A percentile compares a stretch with the other conserved stretches of the same genome.
These are phyloP conservation scores for Peronospora destructor DNA, from an alignment of 352 stramenopile species.

Conservation along the genomic window DNA sequence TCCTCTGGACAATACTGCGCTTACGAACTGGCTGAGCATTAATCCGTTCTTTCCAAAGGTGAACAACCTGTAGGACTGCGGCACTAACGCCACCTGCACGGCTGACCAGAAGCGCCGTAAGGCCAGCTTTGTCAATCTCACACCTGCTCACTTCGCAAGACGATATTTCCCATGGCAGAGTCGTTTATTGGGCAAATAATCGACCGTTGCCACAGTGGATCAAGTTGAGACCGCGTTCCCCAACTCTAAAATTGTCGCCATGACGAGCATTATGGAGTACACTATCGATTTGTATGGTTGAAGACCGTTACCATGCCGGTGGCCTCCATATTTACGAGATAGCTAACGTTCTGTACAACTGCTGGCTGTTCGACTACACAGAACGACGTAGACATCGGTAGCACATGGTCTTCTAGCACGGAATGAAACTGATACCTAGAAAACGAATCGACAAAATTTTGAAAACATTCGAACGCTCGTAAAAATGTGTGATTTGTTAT, in stretches of 20 bases:
- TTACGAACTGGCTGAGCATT: constrained; percentile 36
- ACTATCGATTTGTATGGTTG: constrained; percentile 31
- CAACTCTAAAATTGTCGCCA: constrained; percentile 25
- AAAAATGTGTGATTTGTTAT: too few species aligned
- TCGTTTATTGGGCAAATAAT: constrained; percentile 39
- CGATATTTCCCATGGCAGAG: constrained; percentile 41
- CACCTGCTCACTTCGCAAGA: constrained; percentile 41
- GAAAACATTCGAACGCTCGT: too few species aligned
- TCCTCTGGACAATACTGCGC: constrained; percentile 18
- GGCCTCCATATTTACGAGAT: constrained; percentile 27
- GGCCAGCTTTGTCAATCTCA: constrained; percentile 37
- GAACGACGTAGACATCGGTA: too few species aligned
- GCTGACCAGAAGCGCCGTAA: constrained; percentile 31
- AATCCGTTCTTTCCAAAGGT: constrained; percentile 37
- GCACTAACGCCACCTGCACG: constrained; percentile 10
- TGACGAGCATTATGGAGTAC: constrained; percentile 35
- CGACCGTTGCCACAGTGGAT: constrained; percentile 25
- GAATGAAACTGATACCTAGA: too few species aligned
- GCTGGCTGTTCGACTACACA: constrained; percentile 36
- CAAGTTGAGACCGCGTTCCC: constrained; percentile 29
- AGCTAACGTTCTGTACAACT: constrained; percentile 28
- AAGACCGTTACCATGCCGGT: constrained; percentile 28
- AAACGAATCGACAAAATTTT: too few species aligned
- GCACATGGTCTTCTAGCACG: too few species aligned
- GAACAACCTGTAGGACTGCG: constrained; percentile 34